A percentile compares a stretch with the other conserved stretches of the same genome.
phyloP scores from a whole-genome alignment of 768 basidiomycete species.

The Hypholoma sublateritium region DNA sequence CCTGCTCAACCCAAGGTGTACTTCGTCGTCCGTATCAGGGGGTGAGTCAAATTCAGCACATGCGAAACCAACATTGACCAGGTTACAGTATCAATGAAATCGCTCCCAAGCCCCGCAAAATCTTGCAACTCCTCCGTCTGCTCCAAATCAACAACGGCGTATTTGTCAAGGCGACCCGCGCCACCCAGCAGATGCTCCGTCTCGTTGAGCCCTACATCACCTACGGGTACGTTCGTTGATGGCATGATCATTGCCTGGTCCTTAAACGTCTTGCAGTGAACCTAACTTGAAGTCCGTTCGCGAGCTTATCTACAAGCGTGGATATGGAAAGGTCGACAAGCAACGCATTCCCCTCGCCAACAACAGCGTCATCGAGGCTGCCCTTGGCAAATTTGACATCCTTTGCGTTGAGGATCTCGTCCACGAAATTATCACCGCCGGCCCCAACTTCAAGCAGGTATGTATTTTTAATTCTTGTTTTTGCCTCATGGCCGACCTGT shows the following conservation, averaged over 20 bases:
- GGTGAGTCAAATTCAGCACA: conserved; percentile 51
- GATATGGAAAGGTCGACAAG: conserved; percentile 97
- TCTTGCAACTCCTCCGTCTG: conserved; percentile 95
- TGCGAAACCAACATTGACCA: conserved; percentile 6
- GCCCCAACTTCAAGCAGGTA: conserved; percentile 99
- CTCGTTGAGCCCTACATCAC: conserved; percentile 97
- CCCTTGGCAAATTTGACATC: conserved; percentile 92
- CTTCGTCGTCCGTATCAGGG: conserved; percentile 97
- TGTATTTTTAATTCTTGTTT: conserved; percentile 22
- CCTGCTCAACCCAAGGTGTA: conserved; percentile 95
- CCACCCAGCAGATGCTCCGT: conserved; percentile 97
- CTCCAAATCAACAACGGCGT: conserved; percentile 99
- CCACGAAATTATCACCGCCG: conserved; percentile 92
- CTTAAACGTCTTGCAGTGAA: conserved; percentile 52
- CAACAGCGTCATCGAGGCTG: conserved; percentile 89
- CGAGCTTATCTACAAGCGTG: conserved; percentile 98
- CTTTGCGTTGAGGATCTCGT: conserved; percentile 97
- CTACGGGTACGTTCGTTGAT: conserved; percentile 64
- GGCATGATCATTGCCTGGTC: not conserved
- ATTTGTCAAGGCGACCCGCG: conserved; percentile 95
- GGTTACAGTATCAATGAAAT: conserved; percentile 94
- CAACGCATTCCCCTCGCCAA: conserved; percentile 94
- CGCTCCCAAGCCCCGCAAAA: conserved; percentile 99
- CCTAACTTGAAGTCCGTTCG: conserved; percentile 96
- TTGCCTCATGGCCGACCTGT: not conserved